phyloP scores from a whole-genome alignment of 805 yeast species.

The Myxozyma lipomycoides region DNA sequence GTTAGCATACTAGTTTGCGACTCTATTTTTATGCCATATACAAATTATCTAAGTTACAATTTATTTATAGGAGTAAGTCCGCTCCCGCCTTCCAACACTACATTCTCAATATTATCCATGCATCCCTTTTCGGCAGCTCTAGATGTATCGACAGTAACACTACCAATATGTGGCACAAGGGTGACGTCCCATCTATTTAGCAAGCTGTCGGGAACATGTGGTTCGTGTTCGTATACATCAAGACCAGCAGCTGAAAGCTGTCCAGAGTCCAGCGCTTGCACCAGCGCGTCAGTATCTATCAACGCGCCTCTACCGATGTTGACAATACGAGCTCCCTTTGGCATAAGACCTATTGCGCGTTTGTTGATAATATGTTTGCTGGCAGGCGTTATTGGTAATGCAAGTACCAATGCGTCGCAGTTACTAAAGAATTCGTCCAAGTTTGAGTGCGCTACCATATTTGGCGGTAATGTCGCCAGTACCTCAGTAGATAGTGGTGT shows the following conservation, averaged over 20 bases:
- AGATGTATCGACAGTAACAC: constrained; percentile 38
- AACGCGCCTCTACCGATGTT: constrained; percentile 62
- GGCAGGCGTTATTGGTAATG: constrained; percentile 49
- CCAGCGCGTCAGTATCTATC: constrained; percentile 51
- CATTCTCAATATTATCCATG: constrained; percentile 8
- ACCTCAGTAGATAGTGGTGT: constrained; percentile 44
- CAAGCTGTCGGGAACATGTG: constrained; percentile 48
- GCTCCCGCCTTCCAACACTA: constrained; percentile 6
- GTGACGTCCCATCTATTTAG: constrained; percentile 45
- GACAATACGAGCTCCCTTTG: constrained; percentile 50
- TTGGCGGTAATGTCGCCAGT: constrained; percentile 40
- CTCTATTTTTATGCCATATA: too few species aligned
- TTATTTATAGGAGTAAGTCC: constrained; percentile 7
- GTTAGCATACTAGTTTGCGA: too few species aligned
- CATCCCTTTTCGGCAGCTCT: constrained; percentile 4
- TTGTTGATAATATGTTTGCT: constrained; percentile 50
- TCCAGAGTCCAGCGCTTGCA: constrained; percentile 47
- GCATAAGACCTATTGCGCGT: constrained; percentile 46
- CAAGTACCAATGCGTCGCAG: constrained; percentile 49
- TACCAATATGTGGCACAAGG: constrained; percentile 55
- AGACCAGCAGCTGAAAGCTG: constrained; percentile 51
- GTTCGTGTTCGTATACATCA: constrained; percentile 59
- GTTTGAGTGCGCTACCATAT: constrained; percentile 38
- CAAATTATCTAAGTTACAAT: background rate
- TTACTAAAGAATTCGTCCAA: constrained; percentile 48